These are phyloP conservation scores for Septoria petroselini DNA, from an alignment of 2,329 filamentous ascomycete species.

Conservation along the genomic window DNA sequence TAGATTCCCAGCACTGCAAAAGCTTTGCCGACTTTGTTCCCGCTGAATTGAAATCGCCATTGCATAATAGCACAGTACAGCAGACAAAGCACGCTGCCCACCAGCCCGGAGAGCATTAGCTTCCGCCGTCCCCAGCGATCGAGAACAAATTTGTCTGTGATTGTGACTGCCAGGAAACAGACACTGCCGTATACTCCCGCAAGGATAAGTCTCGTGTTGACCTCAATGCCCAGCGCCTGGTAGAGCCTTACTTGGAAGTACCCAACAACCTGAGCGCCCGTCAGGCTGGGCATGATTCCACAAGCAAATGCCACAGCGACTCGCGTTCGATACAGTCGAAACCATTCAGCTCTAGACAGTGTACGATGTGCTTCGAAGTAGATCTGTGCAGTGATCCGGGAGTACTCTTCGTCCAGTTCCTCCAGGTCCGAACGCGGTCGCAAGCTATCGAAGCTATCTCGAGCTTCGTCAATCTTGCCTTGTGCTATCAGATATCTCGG, in stretches of 20 bases:
- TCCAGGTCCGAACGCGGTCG: constrained; percentile 44
- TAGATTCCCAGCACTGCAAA: constrained; percentile 59
- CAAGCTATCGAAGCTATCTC: constrained; percentile 38
- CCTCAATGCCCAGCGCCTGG: constrained; percentile 51
- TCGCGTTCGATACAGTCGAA: constrained; percentile 49
- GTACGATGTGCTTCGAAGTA: constrained; percentile 43
- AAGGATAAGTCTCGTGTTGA: constrained; percentile 51
- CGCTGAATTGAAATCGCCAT: constrained; percentile 51
- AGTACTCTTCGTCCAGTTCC: constrained; percentile 50
- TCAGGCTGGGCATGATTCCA: constrained; percentile 55
- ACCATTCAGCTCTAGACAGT: constrained; percentile 50
- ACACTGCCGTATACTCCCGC: constrained; percentile 54
- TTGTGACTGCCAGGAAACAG: constrained; percentile 49
- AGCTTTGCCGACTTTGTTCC: constrained; percentile 55
- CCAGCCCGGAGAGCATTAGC: constrained; percentile 54
- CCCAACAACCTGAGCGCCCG: constrained; percentile 56
- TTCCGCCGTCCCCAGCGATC: constrained; percentile 58
- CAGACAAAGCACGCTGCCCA: constrained; percentile 53
- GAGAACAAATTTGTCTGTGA: constrained; percentile 52
- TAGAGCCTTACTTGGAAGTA: constrained; percentile 47
- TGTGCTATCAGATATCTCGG: constrained; percentile 25
- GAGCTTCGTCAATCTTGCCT: constrained; percentile 28
- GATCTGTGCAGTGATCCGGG: constrained; percentile 46
- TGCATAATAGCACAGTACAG: constrained; percentile 60
- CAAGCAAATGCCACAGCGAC: constrained; percentile 53